Evolutionary conservation across 2,329 filamentous ascomycete species (phyloP).

Genomic region (Curvularia spicifera): DNA sequence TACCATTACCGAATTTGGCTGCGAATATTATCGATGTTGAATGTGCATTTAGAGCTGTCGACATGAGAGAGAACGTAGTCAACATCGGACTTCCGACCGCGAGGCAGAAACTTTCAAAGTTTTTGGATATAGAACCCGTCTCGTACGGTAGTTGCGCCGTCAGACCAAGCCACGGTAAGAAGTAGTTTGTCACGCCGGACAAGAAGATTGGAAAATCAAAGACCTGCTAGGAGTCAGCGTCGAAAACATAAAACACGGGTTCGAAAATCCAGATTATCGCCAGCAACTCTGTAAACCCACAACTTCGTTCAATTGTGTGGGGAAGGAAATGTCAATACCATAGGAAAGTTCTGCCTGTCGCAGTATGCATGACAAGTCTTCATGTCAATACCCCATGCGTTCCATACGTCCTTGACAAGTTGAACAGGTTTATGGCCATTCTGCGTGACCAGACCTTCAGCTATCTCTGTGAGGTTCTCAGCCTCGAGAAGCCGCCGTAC

Average conservation of each 20-base stretch:
- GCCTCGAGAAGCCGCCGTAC: slow-evolving; percentile 1
- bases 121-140: not conserved
- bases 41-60: slow-evolving; percentile 4
- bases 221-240: not conserved
- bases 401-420: not conserved
- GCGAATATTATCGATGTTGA: slow-evolving; percentile 1
- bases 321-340: slow-evolving; percentile 5
- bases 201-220: slow-evolving; percentile 7
- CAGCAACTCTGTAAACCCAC: not conserved
- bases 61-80: slow-evolving; percentile 1
- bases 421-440: not conserved
- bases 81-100: slow-evolving; percentile 6
- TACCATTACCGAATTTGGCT: not conserved
- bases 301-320: not conserved
- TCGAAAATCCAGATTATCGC: not conserved
- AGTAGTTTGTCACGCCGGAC: slow-evolving; percentile 6
- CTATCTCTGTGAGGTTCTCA: slow-evolving; percentile 1
- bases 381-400: slow-evolving; percentile 6
- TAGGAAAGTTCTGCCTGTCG: slow-evolving; percentile 2
- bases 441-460: not conserved
- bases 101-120: slow-evolving; percentile 6
- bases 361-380: slow-evolving; percentile 3
- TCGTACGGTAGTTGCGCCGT: slow-evolving; percentile 8
- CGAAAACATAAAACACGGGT: not conserved
- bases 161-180: slow-evolving; percentile 4